phyloP scores from a whole-genome alignment of 768 basidiomycete genomes.

The Porphyrellus cyaneotinctus region DNA sequence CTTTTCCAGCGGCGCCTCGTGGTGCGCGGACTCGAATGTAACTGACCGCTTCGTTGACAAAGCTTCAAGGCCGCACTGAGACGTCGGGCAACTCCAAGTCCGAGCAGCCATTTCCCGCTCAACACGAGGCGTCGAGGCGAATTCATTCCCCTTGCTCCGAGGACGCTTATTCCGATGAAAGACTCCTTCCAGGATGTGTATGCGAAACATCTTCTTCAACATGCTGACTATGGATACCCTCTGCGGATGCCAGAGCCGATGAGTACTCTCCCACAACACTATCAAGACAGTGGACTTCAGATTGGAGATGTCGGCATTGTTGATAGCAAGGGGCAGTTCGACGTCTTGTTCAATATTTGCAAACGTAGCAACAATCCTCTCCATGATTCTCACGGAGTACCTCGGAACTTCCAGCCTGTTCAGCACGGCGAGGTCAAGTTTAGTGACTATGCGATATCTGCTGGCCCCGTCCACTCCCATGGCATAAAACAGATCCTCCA shows the following conservation, averaged over 20 bases:
- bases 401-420: not conserved
- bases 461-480: not conserved
- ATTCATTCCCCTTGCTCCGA: too few species aligned
- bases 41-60: too few species aligned
- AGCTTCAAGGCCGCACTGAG: too few species aligned
- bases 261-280: not conserved
- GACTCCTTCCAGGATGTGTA: not conserved
- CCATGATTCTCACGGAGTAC: not conserved
- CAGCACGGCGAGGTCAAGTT: not conserved
- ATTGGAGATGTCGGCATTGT: slow-evolving; percentile 1
- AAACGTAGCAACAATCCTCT: not conserved
- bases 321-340: not conserved
- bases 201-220: not conserved
- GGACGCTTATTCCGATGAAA: not conserved
- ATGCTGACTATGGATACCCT: not conserved
- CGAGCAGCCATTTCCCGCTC: too few species aligned
- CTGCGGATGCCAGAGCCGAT: not conserved
- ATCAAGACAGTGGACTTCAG: not conserved
- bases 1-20: too few species aligned
- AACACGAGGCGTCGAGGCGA: too few species aligned
- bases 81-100: not conserved
- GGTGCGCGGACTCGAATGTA: too few species aligned
- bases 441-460: not conserved
- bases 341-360: not conserved
- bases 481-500: not conserved